A percentile compares a stretch with the other conserved stretches of the same genome.
phyloP scores from a whole-genome alignment of 192 early-diverging fungal species.

The Martensiomyces pterosporus region DNA sequence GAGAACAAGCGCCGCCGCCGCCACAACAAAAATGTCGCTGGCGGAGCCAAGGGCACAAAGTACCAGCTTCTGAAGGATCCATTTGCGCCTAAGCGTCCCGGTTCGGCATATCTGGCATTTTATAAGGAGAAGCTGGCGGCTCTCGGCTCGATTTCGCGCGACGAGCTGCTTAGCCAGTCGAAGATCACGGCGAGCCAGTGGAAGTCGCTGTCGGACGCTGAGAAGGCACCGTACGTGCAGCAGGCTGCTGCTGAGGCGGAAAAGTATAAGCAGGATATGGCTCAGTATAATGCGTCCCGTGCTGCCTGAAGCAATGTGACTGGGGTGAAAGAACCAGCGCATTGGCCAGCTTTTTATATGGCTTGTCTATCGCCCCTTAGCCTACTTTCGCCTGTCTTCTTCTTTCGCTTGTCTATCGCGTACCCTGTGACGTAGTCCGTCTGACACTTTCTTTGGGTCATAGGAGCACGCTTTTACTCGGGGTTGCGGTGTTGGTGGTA shows the following conservation, averaged over 20 bases:
- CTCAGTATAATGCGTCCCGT: conserved; percentile 22
- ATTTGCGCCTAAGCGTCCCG: conserved; percentile 34
- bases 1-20: conserved; percentile 42
- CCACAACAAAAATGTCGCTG: conserved; percentile 3
- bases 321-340: too few relatives aligned
- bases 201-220: conserved; percentile 22
- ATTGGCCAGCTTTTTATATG: too few relatives aligned
- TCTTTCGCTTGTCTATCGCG: too few relatives aligned
- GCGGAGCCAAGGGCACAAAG: neutral
- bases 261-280: conserved; percentile 19
- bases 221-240: conserved; percentile 26
- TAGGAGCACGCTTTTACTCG: too few relatives aligned
- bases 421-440: too few relatives aligned
- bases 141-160: neutral
- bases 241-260: conserved; percentile 4
- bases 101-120: conserved; percentile 12
- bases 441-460: too few relatives aligned
- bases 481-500: too few relatives aligned
- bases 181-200: conserved; percentile 15
- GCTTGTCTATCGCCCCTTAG: too few relatives aligned
- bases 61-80: conserved; percentile 30
- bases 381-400: too few relatives aligned
- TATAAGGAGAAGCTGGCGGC: neutral
- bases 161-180: neutral
- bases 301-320: too few relatives aligned